Evolutionary conservation across 805 yeast genomes (phyloP), one percentile per base, ranked within the genome.

Genomic region (Cyberlindnera maritima): DNA sequence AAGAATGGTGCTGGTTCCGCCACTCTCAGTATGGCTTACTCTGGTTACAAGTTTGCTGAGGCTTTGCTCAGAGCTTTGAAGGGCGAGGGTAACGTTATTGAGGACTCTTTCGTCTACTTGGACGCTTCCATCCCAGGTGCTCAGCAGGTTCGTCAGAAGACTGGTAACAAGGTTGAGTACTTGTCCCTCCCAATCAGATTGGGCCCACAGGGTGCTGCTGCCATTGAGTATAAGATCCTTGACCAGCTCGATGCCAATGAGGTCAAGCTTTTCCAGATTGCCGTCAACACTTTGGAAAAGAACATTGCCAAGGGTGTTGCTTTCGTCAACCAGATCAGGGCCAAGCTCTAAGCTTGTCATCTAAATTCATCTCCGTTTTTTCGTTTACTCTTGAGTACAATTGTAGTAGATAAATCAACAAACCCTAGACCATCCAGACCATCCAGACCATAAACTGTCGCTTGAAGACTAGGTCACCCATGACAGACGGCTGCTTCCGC

Each of bases 1-100:
- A 91, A 91, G 74, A 85, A 88, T 60, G 97, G 97, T 54, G 83
- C 83, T 43, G 97, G 97, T 35, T 88, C 96, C 41, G 97, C 97
- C 47, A 91, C 98, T 32, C 76, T 91, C 56, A 87, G 96, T 26
- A 92, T 91, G 97, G 97, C 97, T 10, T 85, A 83, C 60, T 96
- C 97, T 31, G 97, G 96, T 31, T 88, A 79, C 74, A 77, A 83
- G 57, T 85, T 89, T 65, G 86, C 90, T 26, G 83, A 79, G 60
- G 65, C 63, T 25, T 60, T 72, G 42, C 52, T 67, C 21, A 58
- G 61, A 28, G 57, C 71, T 14, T 28, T 69, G 18, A 41, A 61
- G 13, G 70, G 70, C n/a, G 59, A 62, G 42, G 47, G 57, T 6
- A 62, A 61, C 17, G 69, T 51, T 23, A 49, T 75, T 32, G 79